These are phyloP conservation scores for Poteriospumella lacustris DNA, from an alignment of 108 stramenopile genomes.

Conservation along the genomic window DNA sequence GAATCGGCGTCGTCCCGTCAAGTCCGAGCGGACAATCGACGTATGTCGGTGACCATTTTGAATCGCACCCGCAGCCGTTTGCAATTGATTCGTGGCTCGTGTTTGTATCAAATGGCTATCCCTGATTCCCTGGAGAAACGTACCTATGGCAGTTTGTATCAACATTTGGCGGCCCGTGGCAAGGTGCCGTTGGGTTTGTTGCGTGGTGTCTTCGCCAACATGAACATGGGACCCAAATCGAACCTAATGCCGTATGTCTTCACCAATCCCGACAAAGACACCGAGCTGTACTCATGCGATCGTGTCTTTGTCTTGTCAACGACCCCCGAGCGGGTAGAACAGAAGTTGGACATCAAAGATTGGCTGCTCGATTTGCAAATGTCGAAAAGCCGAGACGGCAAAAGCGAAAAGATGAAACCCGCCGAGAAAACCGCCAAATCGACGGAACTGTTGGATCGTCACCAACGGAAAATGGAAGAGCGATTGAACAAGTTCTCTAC, in stretches of 20 bases:
- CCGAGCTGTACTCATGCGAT: conserved; percentile 18
- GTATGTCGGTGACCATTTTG: no score
- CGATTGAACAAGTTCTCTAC: no score
- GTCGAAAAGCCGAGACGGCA: no score
- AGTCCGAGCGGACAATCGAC: neutral
- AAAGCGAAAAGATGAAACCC: no score
- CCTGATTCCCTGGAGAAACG: neutral
- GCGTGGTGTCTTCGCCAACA: conserved; percentile 10
- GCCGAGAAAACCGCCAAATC: no score
- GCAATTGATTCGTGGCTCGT: neutral
- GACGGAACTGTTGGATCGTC: no score
- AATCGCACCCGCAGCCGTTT: no score
- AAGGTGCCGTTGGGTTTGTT: conserved; percentile 1
- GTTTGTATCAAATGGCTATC: conserved; percentile 16
- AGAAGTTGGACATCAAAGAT: no score
- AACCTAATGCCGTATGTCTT: conserved; percentile 12
- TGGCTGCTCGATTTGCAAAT: no score
- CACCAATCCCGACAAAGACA: neutral
- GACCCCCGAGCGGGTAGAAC: neutral
- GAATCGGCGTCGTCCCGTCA: no score
- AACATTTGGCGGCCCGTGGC: neutral
- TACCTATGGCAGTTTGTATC: conserved; percentile 2
- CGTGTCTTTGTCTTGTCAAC: conserved; percentile 12
- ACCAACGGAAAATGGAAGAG: no score
- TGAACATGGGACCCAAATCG: neutral